Base-by-base conservation (phyloP, 2,329 filamentous ascomycete genomes). In the Talaromyces sp. region DNA sequence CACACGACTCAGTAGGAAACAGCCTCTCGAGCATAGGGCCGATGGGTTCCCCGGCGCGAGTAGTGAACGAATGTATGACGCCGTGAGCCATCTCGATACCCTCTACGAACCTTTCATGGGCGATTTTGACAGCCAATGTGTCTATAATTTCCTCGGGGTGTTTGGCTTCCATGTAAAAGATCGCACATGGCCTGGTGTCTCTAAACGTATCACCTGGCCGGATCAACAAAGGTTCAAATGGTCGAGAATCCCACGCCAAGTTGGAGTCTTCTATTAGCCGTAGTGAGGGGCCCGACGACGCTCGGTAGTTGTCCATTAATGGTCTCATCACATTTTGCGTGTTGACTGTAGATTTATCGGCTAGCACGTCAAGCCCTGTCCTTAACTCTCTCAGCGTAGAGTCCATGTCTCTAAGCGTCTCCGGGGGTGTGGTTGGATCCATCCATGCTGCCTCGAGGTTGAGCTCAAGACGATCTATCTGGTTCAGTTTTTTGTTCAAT, bases 241-340 rank as follows among this genome's bases (percentile, higher is more conserved):
- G 76, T 17, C 92, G 86, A 1, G 83, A 81, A 72, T 96, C 91
- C 85, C 88, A 93, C 28, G 80, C 68, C 3, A 93, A 73, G 0
- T 81, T 67, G 0, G 85, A 83, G 1, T 72, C 82, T 78, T 56
- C 76, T 71, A 67, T 82, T 79, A 65, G 67, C 13, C 65, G 66
- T 2, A 64, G 66, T 1, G 60, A 59, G 15, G 33, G 19, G 8
- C 59, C 54, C 17, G 63, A 53, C 25, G 65, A 60, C 17, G 82
- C 65, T 65, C 84, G 82, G 52, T 81, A 71, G 68, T 87, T 85
- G 67, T 90, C 86, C 15, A 62, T 42, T 27, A 51, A 25, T 19
- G 22, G 19, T 9, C 11, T 25, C 44, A 47, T 11, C 19, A 9
- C 9, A 9, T 11, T 13, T 47, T 25, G 44, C 11, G 44, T 22